These are phyloP conservation scores for Malassezia restricta DNA, from an alignment of 1,284 basidiomycete species.

Conservation along the genomic window DNA sequence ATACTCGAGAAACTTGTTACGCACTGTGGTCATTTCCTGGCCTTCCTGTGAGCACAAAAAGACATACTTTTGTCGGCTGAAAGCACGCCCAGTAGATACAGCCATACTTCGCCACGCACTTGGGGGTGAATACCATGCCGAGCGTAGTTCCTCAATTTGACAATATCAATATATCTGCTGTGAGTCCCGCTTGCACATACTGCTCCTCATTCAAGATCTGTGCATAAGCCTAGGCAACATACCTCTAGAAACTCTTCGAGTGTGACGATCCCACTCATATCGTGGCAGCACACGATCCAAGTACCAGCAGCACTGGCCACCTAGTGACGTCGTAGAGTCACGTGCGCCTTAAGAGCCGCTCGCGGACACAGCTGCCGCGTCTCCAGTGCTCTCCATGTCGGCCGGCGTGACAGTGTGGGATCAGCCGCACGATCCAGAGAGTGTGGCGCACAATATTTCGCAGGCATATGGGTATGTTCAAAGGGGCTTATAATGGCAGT, in stretches of 20 bases:
- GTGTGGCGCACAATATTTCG: neutral
- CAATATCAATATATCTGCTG: constrained; percentile 31
- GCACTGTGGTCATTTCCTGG: constrained; percentile 43
- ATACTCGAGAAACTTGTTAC: constrained; percentile 40
- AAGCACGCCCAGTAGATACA: constrained; percentile 43
- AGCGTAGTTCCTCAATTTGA: constrained; percentile 36
- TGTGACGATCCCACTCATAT: constrained; percentile 27
- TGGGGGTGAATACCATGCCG: constrained; percentile 37
- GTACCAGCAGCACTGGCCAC: neutral
- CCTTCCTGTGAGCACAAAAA: constrained; percentile 1
- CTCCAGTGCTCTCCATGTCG: neutral
- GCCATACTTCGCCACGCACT: constrained; percentile 43
- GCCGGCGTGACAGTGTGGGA: constrained; percentile 5
- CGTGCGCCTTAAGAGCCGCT: neutral
- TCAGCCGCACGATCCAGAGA: constrained; percentile 7
- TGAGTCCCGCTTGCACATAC: constrained; percentile 9
- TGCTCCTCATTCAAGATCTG: constrained; percentile 39
- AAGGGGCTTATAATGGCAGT: constrained; percentile 12
- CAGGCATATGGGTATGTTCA: constrained; percentile 8
- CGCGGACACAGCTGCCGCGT: neutral
- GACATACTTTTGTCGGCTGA: constrained; percentile 34
- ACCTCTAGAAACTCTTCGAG: constrained; percentile 36
- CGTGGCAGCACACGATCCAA: neutral
- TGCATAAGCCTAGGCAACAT: neutral
- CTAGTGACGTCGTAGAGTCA: neutral